Conservation (phyloP, 2,329 filamentous ascomycete genomes). For the Sclerotinia minor region DNA sequence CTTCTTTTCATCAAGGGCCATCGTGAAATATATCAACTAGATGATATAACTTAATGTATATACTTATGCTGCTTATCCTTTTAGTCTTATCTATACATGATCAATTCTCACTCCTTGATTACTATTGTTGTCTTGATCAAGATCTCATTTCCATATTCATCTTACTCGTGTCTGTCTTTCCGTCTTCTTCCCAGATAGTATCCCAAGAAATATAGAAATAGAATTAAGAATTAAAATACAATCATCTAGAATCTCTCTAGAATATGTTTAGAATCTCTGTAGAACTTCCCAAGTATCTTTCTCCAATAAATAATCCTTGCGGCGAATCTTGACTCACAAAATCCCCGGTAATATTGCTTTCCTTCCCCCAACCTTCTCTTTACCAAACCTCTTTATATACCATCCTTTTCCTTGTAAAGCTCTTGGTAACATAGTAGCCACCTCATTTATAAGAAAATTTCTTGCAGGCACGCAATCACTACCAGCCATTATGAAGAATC, state of each 20-base stretch:
- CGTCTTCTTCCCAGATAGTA: background rate
- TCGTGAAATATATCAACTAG: background rate
- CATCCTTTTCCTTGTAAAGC: constrained; percentile 78
- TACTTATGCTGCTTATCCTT: constrained; percentile 11
- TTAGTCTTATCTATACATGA: background rate
- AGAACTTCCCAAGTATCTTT: background rate
- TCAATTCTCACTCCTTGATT: background rate
- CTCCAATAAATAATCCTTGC: background rate
- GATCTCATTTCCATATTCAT: background rate
- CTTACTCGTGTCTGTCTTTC: background rate
- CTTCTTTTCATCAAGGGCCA: background rate
- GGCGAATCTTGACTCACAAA: constrained; percentile 30
- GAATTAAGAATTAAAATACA: background rate
- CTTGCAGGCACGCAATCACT: constrained; percentile 71
- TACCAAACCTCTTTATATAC: constrained; percentile 87
- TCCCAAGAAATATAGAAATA: background rate
- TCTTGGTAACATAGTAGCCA: constrained; percentile 86
- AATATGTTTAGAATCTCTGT: background rate
- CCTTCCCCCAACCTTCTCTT: constrained; percentile 71
- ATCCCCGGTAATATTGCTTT: constrained; percentile 69
- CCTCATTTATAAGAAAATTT: constrained; percentile 81
- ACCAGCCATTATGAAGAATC: constrained; percentile 77
- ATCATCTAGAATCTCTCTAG: background rate
- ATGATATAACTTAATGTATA: constrained; percentile 11
- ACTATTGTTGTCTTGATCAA: background rate